Base-by-base conservation (phyloP, 1,284 basidiomycete species). In the Cryptococcus amylolentus region DNA sequence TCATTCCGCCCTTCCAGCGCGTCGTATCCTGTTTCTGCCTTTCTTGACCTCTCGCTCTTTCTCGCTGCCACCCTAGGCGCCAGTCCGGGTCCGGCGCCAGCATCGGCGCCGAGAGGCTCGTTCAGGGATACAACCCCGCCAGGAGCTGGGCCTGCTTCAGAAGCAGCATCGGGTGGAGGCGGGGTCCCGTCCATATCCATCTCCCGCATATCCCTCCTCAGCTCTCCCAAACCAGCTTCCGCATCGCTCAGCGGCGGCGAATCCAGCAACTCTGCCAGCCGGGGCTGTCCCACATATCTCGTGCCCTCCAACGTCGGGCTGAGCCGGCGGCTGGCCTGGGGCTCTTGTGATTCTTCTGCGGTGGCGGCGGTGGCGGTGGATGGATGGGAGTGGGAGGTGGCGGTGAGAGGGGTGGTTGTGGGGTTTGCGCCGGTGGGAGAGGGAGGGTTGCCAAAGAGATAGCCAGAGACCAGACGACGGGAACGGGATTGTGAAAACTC, bases 361-460 rank as follows among this genome's bases (percentile, higher is more conserved):
- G 31, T 35, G 31, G 31, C 31, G 31, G 31, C 31, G 31, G 23
- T 23, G 23, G 23, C 23, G 5, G 49, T 27, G 16, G n/a, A 40
- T 41, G 23, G 23, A 5, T 18, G 49, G 8, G 40, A 26, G 40
- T 42, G 41, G 31, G 51, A 35, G 28, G 0, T 4, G 14, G 20
- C 28, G 18, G 37, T 46, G n/a, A 43, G 14, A 20, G 20, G 12
- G 16, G 44, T 37, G 26, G 44, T n/a, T n/a, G 16, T 20, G 12
- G 45, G 46, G 18, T 18, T 20, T 6, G 20, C 41, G 2, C 56
- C 51, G 39, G 61, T 42, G 0, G 68, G 60, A 7, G 61, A 65
- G 20, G 66, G 67, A 1, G 75, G 75, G 49, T 73, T 69, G 10
- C 75, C 76, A 51, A 77, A 73, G 5, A 72, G 54, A 55, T 77